Conservation (phyloP, 129 eudicot species). For the Artemisia argyi region DNA sequence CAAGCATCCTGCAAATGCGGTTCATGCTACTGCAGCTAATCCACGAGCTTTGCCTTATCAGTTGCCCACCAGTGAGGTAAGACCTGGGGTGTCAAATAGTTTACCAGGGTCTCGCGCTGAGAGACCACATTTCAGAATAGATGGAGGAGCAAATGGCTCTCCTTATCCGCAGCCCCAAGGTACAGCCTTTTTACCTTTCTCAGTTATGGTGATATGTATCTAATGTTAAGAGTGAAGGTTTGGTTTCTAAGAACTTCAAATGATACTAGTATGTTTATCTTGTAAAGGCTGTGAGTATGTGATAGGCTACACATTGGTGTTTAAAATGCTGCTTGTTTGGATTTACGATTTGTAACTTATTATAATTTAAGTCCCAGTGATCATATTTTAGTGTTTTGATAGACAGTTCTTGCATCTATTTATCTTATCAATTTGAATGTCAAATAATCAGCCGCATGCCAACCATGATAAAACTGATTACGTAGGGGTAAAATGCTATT, state of each 20-base stretch:
- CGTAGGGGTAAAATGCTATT: too few relatives aligned
- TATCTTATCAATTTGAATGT: too few relatives aligned
- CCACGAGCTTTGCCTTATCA: constrained; percentile 67
- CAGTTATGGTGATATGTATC: neutral
- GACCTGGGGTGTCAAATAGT: constrained; percentile 50
- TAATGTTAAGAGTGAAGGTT: neutral
- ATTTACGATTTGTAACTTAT: too few relatives aligned
- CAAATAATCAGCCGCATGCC: too few relatives aligned
- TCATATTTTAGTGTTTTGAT: too few relatives aligned
- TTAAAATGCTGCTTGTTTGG: neutral
- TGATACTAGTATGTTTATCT: neutral
- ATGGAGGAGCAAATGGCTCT: constrained; percentile 73
- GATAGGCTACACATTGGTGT: neutral
- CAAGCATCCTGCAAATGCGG: constrained; percentile 50
- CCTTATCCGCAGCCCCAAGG: constrained; percentile 65
- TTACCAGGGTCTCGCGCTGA: constrained; percentile 56
- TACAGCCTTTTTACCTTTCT: constrained; percentile 18
- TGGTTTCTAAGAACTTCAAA: neutral
- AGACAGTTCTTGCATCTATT: too few relatives aligned
- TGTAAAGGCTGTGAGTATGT: neutral
- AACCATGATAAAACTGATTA: too few relatives aligned
- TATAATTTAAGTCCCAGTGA: too few relatives aligned
- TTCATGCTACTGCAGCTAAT: constrained; percentile 47
- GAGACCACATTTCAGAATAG: constrained; percentile 57
- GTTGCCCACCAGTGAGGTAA: constrained; percentile 77